These are phyloP conservation scores for Beauveria sp. DNA, from an alignment of 2,329 filamentous ascomycete species.

Conservation along the genomic window DNA sequence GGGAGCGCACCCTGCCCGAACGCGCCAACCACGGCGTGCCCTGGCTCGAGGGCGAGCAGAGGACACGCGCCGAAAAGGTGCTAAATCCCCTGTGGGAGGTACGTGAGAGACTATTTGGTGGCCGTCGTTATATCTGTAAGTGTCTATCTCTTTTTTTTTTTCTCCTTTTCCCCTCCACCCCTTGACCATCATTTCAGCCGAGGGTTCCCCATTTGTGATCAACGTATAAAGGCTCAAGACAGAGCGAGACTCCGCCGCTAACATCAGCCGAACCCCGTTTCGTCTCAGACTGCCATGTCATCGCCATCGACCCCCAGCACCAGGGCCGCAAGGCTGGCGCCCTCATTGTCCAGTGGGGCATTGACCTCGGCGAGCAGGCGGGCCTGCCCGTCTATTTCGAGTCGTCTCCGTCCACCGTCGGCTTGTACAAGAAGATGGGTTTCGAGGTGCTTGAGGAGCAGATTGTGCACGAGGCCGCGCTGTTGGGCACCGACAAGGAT, in stretches of 20 bases:
- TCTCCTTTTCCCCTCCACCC: not conserved
- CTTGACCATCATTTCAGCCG: not conserved
- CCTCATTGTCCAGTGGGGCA: slow-evolving; percentile 33
- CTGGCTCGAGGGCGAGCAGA: slow-evolving; percentile 37
- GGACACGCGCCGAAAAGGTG: slow-evolving; percentile 34
- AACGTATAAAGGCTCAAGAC: not conserved
- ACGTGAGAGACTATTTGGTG: slow-evolving; percentile 32
- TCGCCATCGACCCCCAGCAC: slow-evolving; percentile 35
- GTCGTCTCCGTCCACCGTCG: slow-evolving; percentile 32
- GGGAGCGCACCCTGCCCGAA: slow-evolving; percentile 30
- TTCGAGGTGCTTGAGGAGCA: slow-evolving; percentile 32
- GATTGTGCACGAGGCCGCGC: slow-evolving; percentile 29
- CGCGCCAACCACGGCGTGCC: slow-evolving; percentile 35
- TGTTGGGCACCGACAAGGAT: slow-evolving; percentile 27
- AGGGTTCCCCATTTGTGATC: not conserved
- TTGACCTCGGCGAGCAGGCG: slow-evolving; percentile 27
- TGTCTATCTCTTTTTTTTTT: slow-evolving; percentile 9
- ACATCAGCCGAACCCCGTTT: slow-evolving; percentile 6
- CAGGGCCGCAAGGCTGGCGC: slow-evolving; percentile 36
- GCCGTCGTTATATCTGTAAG: slow-evolving; percentile 33
- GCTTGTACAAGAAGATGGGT: slow-evolving; percentile 38
- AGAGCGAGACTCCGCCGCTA: not conserved
- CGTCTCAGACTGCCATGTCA: slow-evolving; percentile 30
- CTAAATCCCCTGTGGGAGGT: slow-evolving; percentile 33
- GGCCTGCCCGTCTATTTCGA: slow-evolving; percentile 39